phyloP scores from a whole-genome alignment of 2,329 filamentous ascomycete species.

The Trichocomaceae sp. region DNA sequence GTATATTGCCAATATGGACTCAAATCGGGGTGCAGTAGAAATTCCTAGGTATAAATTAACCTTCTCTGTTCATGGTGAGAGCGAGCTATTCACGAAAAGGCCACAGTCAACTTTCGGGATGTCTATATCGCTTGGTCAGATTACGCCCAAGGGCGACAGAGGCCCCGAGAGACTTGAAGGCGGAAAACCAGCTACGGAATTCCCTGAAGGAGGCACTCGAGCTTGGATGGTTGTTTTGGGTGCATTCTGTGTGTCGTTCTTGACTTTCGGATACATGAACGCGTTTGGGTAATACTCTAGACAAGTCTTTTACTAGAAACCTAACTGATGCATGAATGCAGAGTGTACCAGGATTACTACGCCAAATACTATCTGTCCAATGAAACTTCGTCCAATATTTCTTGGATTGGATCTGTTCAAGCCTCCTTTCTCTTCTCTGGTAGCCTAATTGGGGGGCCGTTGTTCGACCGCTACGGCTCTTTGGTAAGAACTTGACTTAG shows the following conservation, averaged over 20 bases:
- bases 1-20: no score
- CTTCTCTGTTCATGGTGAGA: no score
- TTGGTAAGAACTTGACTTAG: slow-evolving; percentile 23
- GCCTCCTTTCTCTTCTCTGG: slow-evolving; percentile 39
- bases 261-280: slow-evolving; percentile 40
- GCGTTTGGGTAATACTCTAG: slow-evolving; percentile 31
- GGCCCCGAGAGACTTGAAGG: not conserved
- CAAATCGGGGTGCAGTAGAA: no score
- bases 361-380: slow-evolving; percentile 26
- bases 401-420: slow-evolving; percentile 42
- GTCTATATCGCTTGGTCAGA: no score
- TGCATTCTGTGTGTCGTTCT: slow-evolving; percentile 30
- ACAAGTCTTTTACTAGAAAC: slow-evolving; percentile 17
- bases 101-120: not conserved
- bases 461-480: slow-evolving; percentile 42
- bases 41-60: no score
- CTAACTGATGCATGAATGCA: slow-evolving; percentile 38
- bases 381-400: slow-evolving; percentile 32
- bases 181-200: not conserved
- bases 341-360: slow-evolving; percentile 44
- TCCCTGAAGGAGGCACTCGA: slow-evolving; percentile 19
- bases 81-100: no score
- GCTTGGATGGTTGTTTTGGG: slow-evolving; percentile 24
- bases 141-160: not conserved
- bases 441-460: slow-evolving; percentile 38